Evolutionary conservation across 2,329 filamentous ascomycete genomes (phyloP).

Genomic region (Cladobotryum mycophilum): DNA sequence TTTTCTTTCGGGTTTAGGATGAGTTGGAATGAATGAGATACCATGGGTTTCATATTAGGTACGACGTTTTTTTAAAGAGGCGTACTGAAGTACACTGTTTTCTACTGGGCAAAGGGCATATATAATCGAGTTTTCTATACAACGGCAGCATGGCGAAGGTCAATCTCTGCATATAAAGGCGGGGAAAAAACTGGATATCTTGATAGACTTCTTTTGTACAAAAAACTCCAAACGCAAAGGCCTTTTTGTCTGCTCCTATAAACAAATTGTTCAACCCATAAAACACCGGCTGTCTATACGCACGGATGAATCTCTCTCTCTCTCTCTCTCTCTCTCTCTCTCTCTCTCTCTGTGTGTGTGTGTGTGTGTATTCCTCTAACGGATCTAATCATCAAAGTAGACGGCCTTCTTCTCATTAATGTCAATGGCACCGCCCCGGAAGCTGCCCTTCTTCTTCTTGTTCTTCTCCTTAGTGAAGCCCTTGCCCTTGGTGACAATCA

Average conservation of each 20-base stretch:
- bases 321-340: neutral
- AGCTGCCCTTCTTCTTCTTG: constrained; percentile 90
- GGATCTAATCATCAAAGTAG: constrained; percentile 80
- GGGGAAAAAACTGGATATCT: no score
- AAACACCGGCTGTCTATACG: constrained; percentile 22
- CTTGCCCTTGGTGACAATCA: constrained; percentile 89
- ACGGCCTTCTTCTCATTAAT: constrained; percentile 74
- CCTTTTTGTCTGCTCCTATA: neutral
- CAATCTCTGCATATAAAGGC: no score
- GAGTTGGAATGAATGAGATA: no score
- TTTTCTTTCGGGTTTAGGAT: no score
- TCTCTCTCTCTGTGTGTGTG: neutral
- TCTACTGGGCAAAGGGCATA: no score
- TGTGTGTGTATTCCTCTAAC: no score
- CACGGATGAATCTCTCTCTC: neutral
- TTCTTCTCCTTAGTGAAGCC: constrained; percentile 99
- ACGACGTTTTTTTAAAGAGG: no score
- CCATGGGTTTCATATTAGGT: no score
- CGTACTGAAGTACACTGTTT: no score
- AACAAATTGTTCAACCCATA: constrained; percentile 8
- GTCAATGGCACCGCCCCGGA: constrained; percentile 84
- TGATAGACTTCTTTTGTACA: neutral
- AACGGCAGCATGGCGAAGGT: no score
- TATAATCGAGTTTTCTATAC: no score
- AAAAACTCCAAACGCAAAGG: neutral